These are phyloP conservation scores for Mortierella sp. DNA, from an alignment of 371 early-diverging fungal species.

Conservation along the genomic window DNA sequence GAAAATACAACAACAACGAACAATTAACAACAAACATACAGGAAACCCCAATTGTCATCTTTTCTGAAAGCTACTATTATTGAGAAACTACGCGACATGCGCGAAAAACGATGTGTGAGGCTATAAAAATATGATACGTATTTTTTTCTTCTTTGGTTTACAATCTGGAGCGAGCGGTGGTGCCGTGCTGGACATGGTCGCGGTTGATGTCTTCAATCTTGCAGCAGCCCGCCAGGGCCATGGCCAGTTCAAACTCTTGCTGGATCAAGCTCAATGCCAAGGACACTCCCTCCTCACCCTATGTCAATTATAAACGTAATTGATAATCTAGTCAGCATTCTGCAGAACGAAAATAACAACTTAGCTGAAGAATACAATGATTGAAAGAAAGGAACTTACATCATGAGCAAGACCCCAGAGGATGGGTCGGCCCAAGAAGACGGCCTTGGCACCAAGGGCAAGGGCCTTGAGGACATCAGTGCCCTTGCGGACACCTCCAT, in stretches of 20 bases:
- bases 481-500: slow-evolving; percentile 94
- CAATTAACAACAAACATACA: neutral
- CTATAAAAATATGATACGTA: too few relatives aligned
- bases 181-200: slow-evolving; percentile 63
- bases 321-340: neutral
- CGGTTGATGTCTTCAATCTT: slow-evolving; percentile 71
- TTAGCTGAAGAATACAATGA: neutral
- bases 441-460: slow-evolving; percentile 95
- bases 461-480: slow-evolving; percentile 95
- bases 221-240: slow-evolving; percentile 82
- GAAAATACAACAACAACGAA: neutral
- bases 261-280: slow-evolving; percentile 75
- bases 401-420: slow-evolving; percentile 70
- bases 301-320: slow-evolving; percentile 54
- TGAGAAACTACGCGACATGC: neutral
- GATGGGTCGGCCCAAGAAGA: slow-evolving; percentile 92
- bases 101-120: too few relatives aligned
- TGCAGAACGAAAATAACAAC: slow-evolving; percentile 4
- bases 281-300: slow-evolving; percentile 86
- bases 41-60: neutral
- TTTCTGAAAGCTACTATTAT: neutral
- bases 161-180: slow-evolving; percentile 20
- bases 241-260: slow-evolving; percentile 82
- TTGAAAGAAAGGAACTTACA: slow-evolving; percentile 20
- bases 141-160: neutral